Evolutionary conservation across 345 rosid species (phyloP).

Genomic region (Euphorbia tirucalli): DNA sequence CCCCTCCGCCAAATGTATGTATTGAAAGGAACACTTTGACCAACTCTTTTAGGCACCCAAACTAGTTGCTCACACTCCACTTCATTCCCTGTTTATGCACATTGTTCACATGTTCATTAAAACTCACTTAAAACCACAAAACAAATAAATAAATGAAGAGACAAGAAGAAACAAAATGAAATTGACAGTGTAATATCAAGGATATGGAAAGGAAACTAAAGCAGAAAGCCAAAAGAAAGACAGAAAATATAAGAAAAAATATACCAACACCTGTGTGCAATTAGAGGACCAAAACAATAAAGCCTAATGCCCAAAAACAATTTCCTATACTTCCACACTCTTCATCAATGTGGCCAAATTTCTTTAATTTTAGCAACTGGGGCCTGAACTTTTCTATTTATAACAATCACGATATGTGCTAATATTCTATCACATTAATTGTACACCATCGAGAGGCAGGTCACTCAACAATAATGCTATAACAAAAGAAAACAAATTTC

Average conservation of each 20-base stretch:
- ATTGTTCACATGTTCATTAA: constrained; percentile 32
- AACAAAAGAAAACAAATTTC: not conserved
- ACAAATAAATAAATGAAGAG: constrained; percentile 10
- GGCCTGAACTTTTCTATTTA: not conserved
- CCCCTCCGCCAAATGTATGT: constrained; percentile 94
- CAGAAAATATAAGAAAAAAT: not conserved
- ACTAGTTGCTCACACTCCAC: constrained; percentile 97
- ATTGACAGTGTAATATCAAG: not conserved
- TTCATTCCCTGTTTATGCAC: constrained; percentile 78
- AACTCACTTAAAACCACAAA: constrained; percentile 19
- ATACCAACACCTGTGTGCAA: not conserved
- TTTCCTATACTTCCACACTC: not conserved
- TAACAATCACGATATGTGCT: not conserved
- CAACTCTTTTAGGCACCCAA: constrained; percentile 78
- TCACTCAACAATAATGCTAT: not conserved
- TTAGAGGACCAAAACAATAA: not conserved
- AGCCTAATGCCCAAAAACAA: not conserved
- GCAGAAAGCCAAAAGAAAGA: constrained; percentile 3
- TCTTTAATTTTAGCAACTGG: not conserved
- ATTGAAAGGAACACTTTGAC: constrained; percentile 78
- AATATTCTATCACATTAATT: not conserved
- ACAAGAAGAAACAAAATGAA: constrained; percentile 6
- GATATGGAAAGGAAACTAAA: constrained; percentile 10
- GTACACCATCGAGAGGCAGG: not conserved
- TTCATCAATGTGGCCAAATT: not conserved